Evolutionary conservation across 192 early-diverging fungal genomes (phyloP), one percentile per base, ranked within the genome.

Genomic region (Funneliformis geosporum): DNA sequence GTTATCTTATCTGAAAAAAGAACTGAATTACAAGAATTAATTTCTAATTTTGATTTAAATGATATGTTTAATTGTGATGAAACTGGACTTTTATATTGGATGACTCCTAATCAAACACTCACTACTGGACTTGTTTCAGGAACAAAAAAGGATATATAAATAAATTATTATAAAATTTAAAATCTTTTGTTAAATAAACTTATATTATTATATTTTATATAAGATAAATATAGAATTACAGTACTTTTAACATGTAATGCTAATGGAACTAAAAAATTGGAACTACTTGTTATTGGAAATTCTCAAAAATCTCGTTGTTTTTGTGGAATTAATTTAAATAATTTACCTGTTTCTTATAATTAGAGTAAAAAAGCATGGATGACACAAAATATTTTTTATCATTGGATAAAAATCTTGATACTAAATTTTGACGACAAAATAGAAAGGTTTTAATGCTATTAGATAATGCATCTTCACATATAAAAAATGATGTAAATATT

Each of bases 31-130:
- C 23, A 38, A 47, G 46, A 73, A 47, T 38, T 73, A 8, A 33
- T 73, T 33, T n/a, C 21, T 16, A 46, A 55, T 47, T 73, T 47
- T 73, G 44, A 25, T 2, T 33, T 33, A n/a, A 23, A 50, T 27
- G 42, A 72, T 55, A 12, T 72, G 0, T 72, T 27, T 72, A 72
- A 73, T 55, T 25, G 10, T 9, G 47, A 73, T 73, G 46, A 73
- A 55, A 73, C 44, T 7, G 69, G 69, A 14, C 23, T 72, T 18
- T 72, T 46, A 0, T 65, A 28, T 27, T 0, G 25, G 5, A 65
- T 65, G 25, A 11, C 62, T 27, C 62, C 62, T 16, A 38, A 67
- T 67, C 65, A 67, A 38, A 67, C 4, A 39, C 38, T 67, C 4
- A 11, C 65, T 39, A 14, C 27, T 6, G 3, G 28, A 67, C 18